Base-by-base conservation (phyloP, 768 basidiomycete genomes). In the Boletus rubroflammeus region DNA sequence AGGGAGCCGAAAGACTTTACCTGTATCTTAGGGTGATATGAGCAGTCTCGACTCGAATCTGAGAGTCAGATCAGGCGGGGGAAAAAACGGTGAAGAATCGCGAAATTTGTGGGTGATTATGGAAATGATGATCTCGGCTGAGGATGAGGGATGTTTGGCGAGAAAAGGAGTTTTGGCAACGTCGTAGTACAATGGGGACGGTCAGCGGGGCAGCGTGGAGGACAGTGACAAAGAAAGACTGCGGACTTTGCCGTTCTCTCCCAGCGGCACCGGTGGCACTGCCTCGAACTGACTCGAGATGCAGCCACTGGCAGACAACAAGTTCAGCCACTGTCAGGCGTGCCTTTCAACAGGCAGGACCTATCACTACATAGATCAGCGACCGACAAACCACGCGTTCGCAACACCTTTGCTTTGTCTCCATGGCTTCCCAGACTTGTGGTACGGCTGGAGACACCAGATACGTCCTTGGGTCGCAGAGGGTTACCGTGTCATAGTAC, bases 391-490 rank as follows among this genome's bases (percentile, higher is more conserved):
- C 40, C 75, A 78, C 57, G 64, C 71, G 29, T 62, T 73, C 7
- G 26, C 11, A 10, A 72, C 73, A 1, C 83, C 88, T 2, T 57
- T 92, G 7, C 75, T 91, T n/a, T 86, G 85, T 64, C 57, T 91
- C 17, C 90, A 93, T 63, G 90, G 90, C 1, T 91, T 92, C 65
- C 90, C 90, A 14, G 90, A 92, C 63, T 66, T 75, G 32, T 78
- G 76, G 78, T 89, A 84, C 67, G 86, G 86, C 32, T 90, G 87
- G 87, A 76, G 86, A 50, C 68, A 85, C 65, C 88, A 89, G 66
- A 88, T 91, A 54, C 76, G 75, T 4, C 82, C 86, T 1, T 90
- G 88, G 86, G 81, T 81, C 17, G 70, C 75, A 39, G 68, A 71
- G 38, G 85, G 86, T 8, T 83, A 74, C 61, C 81, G 87, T 14